Evolutionary conservation across 2,329 filamentous ascomycete species (phyloP).

Genomic region (Zalaria sp.): DNA sequence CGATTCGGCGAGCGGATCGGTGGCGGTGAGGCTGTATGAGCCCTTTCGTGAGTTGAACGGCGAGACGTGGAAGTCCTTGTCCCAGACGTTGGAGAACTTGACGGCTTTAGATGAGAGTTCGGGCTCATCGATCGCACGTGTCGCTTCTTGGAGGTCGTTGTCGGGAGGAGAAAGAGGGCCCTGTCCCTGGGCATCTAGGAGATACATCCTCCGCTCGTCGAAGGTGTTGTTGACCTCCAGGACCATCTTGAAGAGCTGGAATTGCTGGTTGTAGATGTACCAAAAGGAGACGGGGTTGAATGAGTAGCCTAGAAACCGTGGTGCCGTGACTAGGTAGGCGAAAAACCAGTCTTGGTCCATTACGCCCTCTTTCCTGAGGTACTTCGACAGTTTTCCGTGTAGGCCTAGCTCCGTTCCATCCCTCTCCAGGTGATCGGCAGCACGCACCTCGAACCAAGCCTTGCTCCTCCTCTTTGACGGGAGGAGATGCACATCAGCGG

Average conservation of each 20-base stretch:
- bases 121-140: neutral
- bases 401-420: conserved; percentile 39
- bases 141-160: neutral
- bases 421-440: conserved; percentile 47
- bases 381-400: conserved; percentile 47
- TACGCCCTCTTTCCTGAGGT: conserved; percentile 42
- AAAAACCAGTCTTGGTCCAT: conserved; percentile 47
- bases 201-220: conserved; percentile 54
- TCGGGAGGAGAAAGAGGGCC: conserved; percentile 1
- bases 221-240: conserved; percentile 69
- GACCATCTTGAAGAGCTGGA: conserved; percentile 48
- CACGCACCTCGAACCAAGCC: conserved; percentile 46
- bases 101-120: conserved; percentile 5
- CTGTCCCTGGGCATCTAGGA: conserved; percentile 32
- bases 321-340: conserved; percentile 58
- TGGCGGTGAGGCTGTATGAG: conserved; percentile 31
- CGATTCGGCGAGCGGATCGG: conserved; percentile 24
- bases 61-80: conserved; percentile 64
- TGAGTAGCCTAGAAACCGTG: conserved; percentile 53
- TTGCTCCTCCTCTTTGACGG: conserved; percentile 15
- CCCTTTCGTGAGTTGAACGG: conserved; percentile 51
- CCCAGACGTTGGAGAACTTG: conserved; percentile 39
- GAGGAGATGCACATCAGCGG: conserved; percentile 19
- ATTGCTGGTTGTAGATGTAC: conserved; percentile 54
- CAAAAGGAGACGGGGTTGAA: conserved; percentile 70